Base-by-base conservation (phyloP, 2,329 filamentous ascomycete genomes). In the Cyclaneusma minus region DNA sequence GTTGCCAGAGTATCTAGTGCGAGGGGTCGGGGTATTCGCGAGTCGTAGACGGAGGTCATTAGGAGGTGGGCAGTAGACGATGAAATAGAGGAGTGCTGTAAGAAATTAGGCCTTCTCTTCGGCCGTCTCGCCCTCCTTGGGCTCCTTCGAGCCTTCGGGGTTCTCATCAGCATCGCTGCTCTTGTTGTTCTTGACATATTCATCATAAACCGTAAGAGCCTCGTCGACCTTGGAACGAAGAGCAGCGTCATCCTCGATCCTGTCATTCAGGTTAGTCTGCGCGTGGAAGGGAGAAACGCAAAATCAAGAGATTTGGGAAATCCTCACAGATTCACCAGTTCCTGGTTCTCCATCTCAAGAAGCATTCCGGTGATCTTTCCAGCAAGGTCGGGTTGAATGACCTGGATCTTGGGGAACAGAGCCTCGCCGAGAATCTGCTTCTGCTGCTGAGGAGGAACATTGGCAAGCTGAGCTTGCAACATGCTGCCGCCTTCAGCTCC, bases 321-420 rank as follows among this genome's bases (percentile, higher is more conserved):
- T 24, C 81, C 85, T 81, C 77, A 93, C 82, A 98, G 70, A 59
- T 81, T 82, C 50, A 98, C 68, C 44, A 98, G 65, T 64, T 98
- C 89, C 31, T 66, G 54, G 59, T 95, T 95, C 47, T 95, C 89
- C 89, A 98, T 98, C 70, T 98, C 89, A 45, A 98, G 61, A 46
- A 98, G 78, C 89, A 98, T 98, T 60, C 89, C 89, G 35, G 89
- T 98, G 55, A 98, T 95, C 76, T 98, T 98, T 51, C 89, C 89
- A 36, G 89, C 89, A 47, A 98, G 68, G 46, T 94, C 85, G 33
- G 84, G 80, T 64, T 98, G 89, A 58, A 93, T 76, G 41, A 71
- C 73, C 55, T 85, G 75, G 48, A 98, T 95, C 78, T 95, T 98
- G 50, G 89, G 89, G 69, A 95, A 98, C 44, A 98, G 79, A 43